phyloP scores from a whole-genome alignment of 768 basidiomycete genomes.

The Mycena amicta region DNA sequence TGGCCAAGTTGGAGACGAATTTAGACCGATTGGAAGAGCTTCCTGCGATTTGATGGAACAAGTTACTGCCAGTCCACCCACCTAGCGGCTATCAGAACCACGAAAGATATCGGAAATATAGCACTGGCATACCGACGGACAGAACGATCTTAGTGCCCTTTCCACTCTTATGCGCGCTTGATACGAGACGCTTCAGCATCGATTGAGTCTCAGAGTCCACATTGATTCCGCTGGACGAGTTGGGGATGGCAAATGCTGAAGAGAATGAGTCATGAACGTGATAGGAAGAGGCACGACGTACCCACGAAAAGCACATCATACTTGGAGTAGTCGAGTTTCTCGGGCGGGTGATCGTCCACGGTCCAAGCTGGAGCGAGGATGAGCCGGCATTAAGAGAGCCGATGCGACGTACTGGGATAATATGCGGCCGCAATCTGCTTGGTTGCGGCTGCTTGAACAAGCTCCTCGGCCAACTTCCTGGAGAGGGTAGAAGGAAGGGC shows the following conservation, averaged over 20 bases:
- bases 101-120: neutral
- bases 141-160: constrained; percentile 54
- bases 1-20: constrained; percentile 49
- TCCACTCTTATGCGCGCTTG: constrained; percentile 45
- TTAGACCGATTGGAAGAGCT: constrained; percentile 37
- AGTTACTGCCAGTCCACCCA: constrained; percentile 55
- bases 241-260: constrained; percentile 55
- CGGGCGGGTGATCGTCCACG: constrained; percentile 18
- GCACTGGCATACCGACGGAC: constrained; percentile 46
- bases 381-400: too few relatives aligned
- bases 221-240: constrained; percentile 42
- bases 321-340: constrained; percentile 50
- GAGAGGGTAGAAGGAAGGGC: constrained; percentile 33
- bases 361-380: constrained; percentile 33
- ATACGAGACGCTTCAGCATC: constrained; percentile 49
- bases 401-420: constrained; percentile 26
- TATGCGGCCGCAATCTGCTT: constrained; percentile 32
- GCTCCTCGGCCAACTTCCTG: constrained; percentile 14
- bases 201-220: constrained; percentile 45
- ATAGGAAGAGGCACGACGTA: neutral
- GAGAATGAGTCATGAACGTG: neutral
- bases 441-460: constrained; percentile 2
- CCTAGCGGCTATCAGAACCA: constrained; percentile 18
- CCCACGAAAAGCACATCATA: constrained; percentile 53
- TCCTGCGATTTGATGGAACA: constrained; percentile 53